Base-by-base conservation (phyloP, 805 yeast genomes). In the Saccharomycopsis fodiens region DNA sequence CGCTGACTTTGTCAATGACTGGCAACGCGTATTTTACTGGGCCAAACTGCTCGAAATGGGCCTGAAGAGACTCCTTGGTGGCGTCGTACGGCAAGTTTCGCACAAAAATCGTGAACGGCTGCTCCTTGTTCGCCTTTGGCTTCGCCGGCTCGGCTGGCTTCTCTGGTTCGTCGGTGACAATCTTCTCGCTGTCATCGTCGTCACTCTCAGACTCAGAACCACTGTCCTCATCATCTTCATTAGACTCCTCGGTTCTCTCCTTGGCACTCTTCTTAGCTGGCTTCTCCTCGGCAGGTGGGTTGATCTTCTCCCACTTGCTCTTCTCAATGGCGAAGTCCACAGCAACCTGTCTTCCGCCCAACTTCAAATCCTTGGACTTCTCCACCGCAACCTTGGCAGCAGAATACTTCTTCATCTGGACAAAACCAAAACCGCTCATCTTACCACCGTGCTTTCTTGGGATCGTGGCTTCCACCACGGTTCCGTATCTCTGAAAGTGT, bases 41-140 rank as follows among this genome's bases (percentile, higher is more conserved):
- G 10, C 98, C 98, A 60, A 93, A 88, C 54, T 78, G 74, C 47
- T 66, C 63, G 57, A 93, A 93, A 61, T 91, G 97, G 43, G 79
- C 86, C 40, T 69, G 72, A 34, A 93, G 69, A 1, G 81, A 63
- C 45, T 89, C 97, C 40, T 74, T 74, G 30, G 94, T 87, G 3
- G 96, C 94, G 63, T 87, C 96, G 59, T 91, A 93, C 1, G 98
- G 97, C 30, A 93, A 78, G 58, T 93, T 93, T 59, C 98, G 78
- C 8, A 93, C 85, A 59, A 93, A 93, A 20, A 93, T 64, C 3
- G 95, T 81, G 52, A 58, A 83, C 4, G 74, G 69, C 55, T 84
- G 93, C 59, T 77, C 81, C 60, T 68, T 81, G 62, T 85, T 84
- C 36, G 62, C 60, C 47, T 68, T 68, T 42, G 66, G 65, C 51